These are phyloP conservation scores for Wickerhamomyces sp. DNA, from an alignment of 1,139 yeast species.

Conservation along the genomic window DNA sequence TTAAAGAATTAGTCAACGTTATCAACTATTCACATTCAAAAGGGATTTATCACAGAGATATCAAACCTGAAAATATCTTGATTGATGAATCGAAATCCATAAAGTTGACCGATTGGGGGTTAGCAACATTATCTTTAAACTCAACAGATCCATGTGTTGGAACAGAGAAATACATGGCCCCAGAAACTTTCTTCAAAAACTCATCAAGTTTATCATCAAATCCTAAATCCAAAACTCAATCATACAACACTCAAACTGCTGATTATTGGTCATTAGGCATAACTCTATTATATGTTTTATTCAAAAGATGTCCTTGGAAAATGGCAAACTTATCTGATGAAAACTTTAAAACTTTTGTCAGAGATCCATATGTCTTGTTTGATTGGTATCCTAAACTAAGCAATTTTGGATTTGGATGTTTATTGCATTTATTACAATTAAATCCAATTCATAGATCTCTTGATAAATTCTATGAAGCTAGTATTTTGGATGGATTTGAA, in stretches of 20 bases:
- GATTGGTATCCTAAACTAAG: slow-evolving; percentile 57
- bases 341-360: slow-evolving; percentile 63
- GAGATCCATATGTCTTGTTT: slow-evolving; percentile 66
- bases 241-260: slow-evolving; percentile 70
- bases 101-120: slow-evolving; percentile 85
- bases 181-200: slow-evolving; percentile 54
- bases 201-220: not conserved
- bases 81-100: slow-evolving; percentile 63
- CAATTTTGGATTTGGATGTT: slow-evolving; percentile 19
- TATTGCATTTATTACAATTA: slow-evolving; percentile 19
- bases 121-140: slow-evolving; percentile 57
- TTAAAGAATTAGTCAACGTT: slow-evolving; percentile 68
- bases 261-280: slow-evolving; percentile 93
- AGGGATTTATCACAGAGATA: slow-evolving; percentile 78
- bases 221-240: not conserved
- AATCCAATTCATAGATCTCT: slow-evolving; percentile 21
- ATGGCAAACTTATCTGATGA: slow-evolving; percentile 67
- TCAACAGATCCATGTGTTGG: slow-evolving; percentile 83
- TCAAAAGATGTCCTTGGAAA: slow-evolving; percentile 80
- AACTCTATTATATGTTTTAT: slow-evolving; percentile 71
- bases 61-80: slow-evolving; percentile 81
- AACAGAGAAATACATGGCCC: slow-evolving; percentile 93
- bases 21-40: slow-evolving; percentile 64
- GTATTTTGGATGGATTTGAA: slow-evolving; percentile 8
- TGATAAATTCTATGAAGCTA: slow-evolving; percentile 8